Base-by-base conservation (phyloP, 2,329 filamentous ascomycete genomes). In the Exophiala sideris region DNA sequence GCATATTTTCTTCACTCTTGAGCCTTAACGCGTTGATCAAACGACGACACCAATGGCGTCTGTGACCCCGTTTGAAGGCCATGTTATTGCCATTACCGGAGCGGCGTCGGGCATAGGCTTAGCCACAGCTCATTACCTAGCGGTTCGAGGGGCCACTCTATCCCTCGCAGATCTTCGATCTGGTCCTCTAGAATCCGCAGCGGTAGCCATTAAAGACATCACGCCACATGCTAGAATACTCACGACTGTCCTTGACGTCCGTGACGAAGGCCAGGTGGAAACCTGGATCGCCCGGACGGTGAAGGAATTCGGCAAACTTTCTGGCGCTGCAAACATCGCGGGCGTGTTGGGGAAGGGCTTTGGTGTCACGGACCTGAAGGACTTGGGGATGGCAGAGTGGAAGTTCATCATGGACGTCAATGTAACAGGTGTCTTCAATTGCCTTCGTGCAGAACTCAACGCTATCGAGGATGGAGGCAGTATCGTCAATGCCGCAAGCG, bases 41-140 rank as follows among this genome's bases (percentile, higher is more conserved):
- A n/a, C n/a, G n/a, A n/a, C n/a, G n/a, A n/a, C n/a, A n/a, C n/a
- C n/a, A n/a, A n/a, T n/a, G n/a, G n/a, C n/a, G n/a, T n/a, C n/a
- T n/a, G n/a, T n/a, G n/a, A n/a, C n/a, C n/a, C n/a, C n/a, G n/a
- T n/a, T n/a, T n/a, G n/a, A n/a, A n/a, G n/a, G n/a, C n/a, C n/a
- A n/a, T n/a, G n/a, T n/a, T n/a, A 45, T 45, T 14, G 42, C 18
- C 6, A 49, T 56, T 49, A 56, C 49, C 16, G 53, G 53, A 18
- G 48, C 46, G 10, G 73, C 74, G 2, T 71, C 70, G 6, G 79
- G 78, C 16, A 80, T 80, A 47, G 78, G 77, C 14, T 70, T 77
- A 9, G 72, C 71, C 11, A 75, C 76, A 6, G 73, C 77, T 8
- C 67, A 71, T 16, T 68, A 75, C 7, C 70, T 80, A 2, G 70